phyloP scores from a whole-genome alignment of 2,329 filamentous ascomycete genomes.

The Exophiala viscosa region DNA sequence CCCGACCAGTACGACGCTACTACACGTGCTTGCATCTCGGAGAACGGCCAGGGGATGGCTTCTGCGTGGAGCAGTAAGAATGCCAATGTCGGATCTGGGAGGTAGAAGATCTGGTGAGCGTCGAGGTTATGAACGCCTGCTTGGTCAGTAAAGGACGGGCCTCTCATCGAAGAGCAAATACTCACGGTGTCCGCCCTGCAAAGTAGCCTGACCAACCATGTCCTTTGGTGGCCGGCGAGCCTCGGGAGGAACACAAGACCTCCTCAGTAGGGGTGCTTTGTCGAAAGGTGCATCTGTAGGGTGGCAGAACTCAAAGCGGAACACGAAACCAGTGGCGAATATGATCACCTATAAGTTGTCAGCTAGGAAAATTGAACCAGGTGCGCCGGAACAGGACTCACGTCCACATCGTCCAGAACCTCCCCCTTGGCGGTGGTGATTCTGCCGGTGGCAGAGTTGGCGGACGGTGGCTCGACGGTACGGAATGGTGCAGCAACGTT shows the following conservation, averaged over 20 bases:
- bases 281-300: constrained; percentile 6
- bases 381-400: constrained; percentile 1
- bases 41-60: constrained; percentile 13
- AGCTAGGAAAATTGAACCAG: not conserved
- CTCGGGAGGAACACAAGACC: not conserved
- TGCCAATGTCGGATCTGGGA: constrained; percentile 6
- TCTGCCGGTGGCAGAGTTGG: constrained; percentile 3
- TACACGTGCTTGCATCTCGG: constrained; percentile 9
- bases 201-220: not conserved
- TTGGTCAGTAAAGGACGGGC: not conserved
- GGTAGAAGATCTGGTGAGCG: constrained; percentile 11
- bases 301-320: constrained; percentile 10
- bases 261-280: constrained; percentile 3
- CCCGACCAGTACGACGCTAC: constrained; percentile 9
- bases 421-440: constrained; percentile 7
- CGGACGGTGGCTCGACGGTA: constrained; percentile 2
- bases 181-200: constrained; percentile 11
- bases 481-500: constrained; percentile 5
- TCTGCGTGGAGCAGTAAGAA: constrained; percentile 12
- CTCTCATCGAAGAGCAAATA: not conserved
- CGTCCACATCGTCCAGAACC: constrained; percentile 9
- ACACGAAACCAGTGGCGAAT: constrained; percentile 11
- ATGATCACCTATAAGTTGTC: constrained; percentile 6
- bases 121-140: constrained; percentile 11
- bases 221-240: constrained; percentile 4